Evolutionary conservation across 2,329 filamentous ascomycete genomes (phyloP), one percentile per base, ranked within the genome.

Genomic region (Trichoderma lentiforme): DNA sequence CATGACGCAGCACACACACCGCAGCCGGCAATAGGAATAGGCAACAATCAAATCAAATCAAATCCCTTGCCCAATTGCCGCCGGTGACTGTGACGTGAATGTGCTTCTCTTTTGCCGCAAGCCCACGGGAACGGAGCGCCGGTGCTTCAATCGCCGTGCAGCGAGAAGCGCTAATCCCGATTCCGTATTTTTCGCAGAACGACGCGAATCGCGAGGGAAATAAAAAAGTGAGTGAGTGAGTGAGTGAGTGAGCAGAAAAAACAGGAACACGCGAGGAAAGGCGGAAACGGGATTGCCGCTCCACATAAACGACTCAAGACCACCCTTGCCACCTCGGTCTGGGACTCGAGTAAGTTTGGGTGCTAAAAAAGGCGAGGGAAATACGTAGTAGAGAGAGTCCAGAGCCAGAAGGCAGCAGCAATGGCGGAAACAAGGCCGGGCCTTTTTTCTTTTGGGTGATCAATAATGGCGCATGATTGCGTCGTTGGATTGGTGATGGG

Each of bases 181-280:
- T 36, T 36, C 9, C 56, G 65, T 28, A 70, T 70, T 39, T 61
- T 61, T n/a, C 39, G 30, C 11, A 53, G 34, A 56, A 32, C 28
- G 21, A 62, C 67, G 67, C 67, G 67, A 70, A 70, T 62, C 67
- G 67, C 67, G 67, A 70, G 57, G 26, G 21, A 28, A 51, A 43
- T 21, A 21, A 21, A 21, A 21, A 21, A 51, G 30, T 12, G 39
- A 32, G 26, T 39, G 24, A 63, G 57, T 21, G 62, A 51, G 30
- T 12, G 39, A 32, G 26, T 39, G 24, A 63, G 57, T 21, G 62
- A 34, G 43, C 21, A 21, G 32, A 26, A 51, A 39, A 43, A 43
- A 47, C 43, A 21, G 61, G 34, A 24, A 47, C n/a, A 36, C 15
- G 61, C 39, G 36, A 63, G 61, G 9, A 51, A n/a, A 12, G 43